Evolutionary conservation across 495 filamentous ascomycete genomes (phyloP).

Genomic region (Penicillium crystallinum): DNA sequence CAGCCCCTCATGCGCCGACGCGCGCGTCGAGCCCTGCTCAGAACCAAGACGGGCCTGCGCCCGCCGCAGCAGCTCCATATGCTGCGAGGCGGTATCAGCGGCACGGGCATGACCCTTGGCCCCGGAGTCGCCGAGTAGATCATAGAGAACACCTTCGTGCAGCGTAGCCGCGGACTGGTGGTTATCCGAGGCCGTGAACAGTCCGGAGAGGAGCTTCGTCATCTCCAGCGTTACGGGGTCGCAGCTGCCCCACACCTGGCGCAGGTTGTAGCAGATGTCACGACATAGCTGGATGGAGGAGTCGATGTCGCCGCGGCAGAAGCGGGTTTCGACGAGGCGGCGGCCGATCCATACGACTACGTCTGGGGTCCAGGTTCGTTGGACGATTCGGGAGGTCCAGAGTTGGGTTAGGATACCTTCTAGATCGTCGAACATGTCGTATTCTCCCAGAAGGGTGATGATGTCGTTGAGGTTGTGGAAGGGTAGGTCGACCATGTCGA

Average conservation of each 20-base stretch:
- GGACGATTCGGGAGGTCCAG: slow-evolving; percentile 56
- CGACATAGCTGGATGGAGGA: slow-evolving; percentile 52
- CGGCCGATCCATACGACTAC: slow-evolving; percentile 53
- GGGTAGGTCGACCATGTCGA: slow-evolving; percentile 49
- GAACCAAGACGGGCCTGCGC: slow-evolving; percentile 30
- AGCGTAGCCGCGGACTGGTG: slow-evolving; percentile 48
- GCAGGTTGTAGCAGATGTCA: slow-evolving; percentile 60
- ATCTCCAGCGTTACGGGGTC: slow-evolving; percentile 52
- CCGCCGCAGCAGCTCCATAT: slow-evolving; percentile 49
- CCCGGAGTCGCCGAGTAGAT: slow-evolving; percentile 42
- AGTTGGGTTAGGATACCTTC: slow-evolving; percentile 54
- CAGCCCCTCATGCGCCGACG: slow-evolving; percentile 24
- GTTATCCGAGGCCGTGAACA: slow-evolving; percentile 47
- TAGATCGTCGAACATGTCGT: slow-evolving; percentile 55
- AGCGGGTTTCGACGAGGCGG: slow-evolving; percentile 54
- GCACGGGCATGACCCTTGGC: slow-evolving; percentile 28
- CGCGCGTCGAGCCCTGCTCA: slow-evolving; percentile 14
- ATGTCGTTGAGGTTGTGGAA: slow-evolving; percentile 51
- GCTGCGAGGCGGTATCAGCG: slow-evolving; percentile 36
- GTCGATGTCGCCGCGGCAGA: slow-evolving; percentile 37
- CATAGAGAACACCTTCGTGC: slow-evolving; percentile 51
- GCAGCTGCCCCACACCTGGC: slow-evolving; percentile 50
- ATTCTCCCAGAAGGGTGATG: slow-evolving; percentile 51
- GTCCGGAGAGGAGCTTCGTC: slow-evolving; percentile 49
- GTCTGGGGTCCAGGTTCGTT: slow-evolving; percentile 50